phyloP scores from a whole-genome alignment of 2,329 filamentous ascomycete genomes.

The Microcyclosporella mali region DNA sequence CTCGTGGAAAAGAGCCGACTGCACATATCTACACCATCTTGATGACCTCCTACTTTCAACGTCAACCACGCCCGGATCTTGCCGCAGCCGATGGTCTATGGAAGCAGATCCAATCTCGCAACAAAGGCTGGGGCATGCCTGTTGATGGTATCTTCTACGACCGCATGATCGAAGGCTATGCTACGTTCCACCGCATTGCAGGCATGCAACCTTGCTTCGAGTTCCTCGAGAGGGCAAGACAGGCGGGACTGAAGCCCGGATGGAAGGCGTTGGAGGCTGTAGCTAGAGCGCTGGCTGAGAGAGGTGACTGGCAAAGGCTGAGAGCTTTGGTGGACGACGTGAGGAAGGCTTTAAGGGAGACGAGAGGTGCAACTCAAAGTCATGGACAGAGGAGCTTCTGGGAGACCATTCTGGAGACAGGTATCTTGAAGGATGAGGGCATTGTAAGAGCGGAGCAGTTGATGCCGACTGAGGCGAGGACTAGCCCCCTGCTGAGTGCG shows the following conservation, averaged over 20 bases:
- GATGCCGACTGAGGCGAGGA: neutral
- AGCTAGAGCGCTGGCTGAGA: constrained; percentile 34
- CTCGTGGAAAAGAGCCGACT: constrained; percentile 48
- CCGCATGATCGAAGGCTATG: constrained; percentile 62
- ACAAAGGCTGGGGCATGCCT: constrained; percentile 12
- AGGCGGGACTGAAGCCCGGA: constrained; percentile 36
- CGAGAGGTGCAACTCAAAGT: constrained; percentile 2
- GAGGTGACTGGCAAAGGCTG: constrained; percentile 32
- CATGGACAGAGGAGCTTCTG: constrained; percentile 13
- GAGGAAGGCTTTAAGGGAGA: constrained; percentile 7
- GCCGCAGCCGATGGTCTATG: constrained; percentile 56
- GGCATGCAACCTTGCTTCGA: constrained; percentile 43
- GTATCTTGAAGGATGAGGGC: constrained; percentile 8
- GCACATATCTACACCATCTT: constrained; percentile 70
- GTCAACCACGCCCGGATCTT: constrained; percentile 50
- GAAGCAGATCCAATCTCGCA: constrained; percentile 36
- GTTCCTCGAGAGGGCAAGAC: constrained; percentile 36
- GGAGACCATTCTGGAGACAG: constrained; percentile 13
- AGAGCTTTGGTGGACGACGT: constrained; percentile 29
- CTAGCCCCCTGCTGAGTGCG: constrained; percentile 7
- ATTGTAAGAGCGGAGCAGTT: constrained; percentile 1
- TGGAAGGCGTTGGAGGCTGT: constrained; percentile 38
- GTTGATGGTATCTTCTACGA: constrained; percentile 61
- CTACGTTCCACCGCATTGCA: constrained; percentile 39
- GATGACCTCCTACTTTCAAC: constrained; percentile 58